Evolutionary conservation across 140 eudicot species (phyloP), one percentile per base, ranked within the genome.

Genomic region (Ambrosia hybrid): DNA sequence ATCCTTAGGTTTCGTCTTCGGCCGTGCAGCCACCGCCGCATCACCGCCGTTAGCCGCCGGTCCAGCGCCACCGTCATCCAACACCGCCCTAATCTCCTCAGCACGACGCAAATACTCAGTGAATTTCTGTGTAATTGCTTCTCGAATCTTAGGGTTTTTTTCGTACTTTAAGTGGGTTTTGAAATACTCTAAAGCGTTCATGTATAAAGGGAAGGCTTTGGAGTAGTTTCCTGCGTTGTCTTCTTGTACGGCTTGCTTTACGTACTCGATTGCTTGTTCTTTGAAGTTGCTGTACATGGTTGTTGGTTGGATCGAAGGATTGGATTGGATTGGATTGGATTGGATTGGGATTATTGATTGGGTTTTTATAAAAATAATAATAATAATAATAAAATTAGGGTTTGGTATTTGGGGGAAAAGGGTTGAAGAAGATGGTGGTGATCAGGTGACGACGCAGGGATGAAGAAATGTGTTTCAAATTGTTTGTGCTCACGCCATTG

Each of bases 201-300:
- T 94, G 77, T 94, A 94, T 26, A 94, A 36, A 34, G 99, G 97
- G 39, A 94, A 94, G 5, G 99, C 99, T 38, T 86, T 90, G 16
- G 94, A 80, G 78, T 94, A 94, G 52, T 94, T 90, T 15, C 99
- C 99, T 39, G 94, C 96, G 73, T 90, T 90, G 65, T 94, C 99
- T 74, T 94, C 99, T 53, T 81, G 81, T 5, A 94, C 99, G 4
- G 99, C 99, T 82, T 94, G 99, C 78, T 86, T 90, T 3, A 94
- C 99, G 79, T 86, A 94, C 83, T 86, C 97, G 58, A 94, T 90
- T 67, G 99, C 99, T 81, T 88, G 99, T 72, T 94, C 99, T 73
- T 94, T 94, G 87, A 94, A 94, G 77, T 94, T 94, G 85, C 99
- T 94, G 62, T 94, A 94, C 99, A 49, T 49, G 55, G 5, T 65